Percentiles rank a stretch among this genome's conserved stretches.
These are phyloP conservation scores for Rhizodiscina lignyota DNA, from an alignment of 495 filamentous ascomycete genomes.

Conservation along the genomic window DNA sequence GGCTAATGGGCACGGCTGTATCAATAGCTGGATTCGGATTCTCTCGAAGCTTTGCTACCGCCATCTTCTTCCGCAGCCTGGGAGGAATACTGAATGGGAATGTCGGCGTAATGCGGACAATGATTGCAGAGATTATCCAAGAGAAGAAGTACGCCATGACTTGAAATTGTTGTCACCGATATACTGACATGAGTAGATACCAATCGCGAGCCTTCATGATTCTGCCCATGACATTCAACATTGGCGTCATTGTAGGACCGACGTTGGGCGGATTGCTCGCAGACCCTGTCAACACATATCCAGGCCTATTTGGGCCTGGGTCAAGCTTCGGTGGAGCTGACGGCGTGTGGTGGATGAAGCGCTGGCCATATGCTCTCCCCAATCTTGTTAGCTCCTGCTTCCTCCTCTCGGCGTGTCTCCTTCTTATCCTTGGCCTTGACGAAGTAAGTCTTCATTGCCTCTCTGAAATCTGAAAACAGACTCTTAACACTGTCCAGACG, in stretches of 20 bases:
- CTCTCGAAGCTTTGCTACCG: slow-evolving; percentile 51
- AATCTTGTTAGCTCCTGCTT: slow-evolving; percentile 59
- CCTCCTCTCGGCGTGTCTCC: slow-evolving; percentile 34
- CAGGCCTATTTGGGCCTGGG: slow-evolving; percentile 44
- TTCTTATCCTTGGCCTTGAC: slow-evolving; percentile 50
- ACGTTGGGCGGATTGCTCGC: slow-evolving; percentile 49
- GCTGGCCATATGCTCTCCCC: slow-evolving; percentile 58
- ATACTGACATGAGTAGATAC: slow-evolving; percentile 24
- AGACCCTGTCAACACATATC: slow-evolving; percentile 49
- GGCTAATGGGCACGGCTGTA: slow-evolving; percentile 51
- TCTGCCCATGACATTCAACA: slow-evolving; percentile 69
- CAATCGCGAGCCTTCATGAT: slow-evolving; percentile 64
- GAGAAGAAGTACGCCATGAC: slow-evolving; percentile 32
- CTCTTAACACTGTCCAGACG: slow-evolving; percentile 23
- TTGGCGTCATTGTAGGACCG: slow-evolving; percentile 33
- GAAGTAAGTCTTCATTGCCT: no score
- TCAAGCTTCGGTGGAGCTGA: slow-evolving; percentile 31
- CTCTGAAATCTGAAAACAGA: slow-evolving; percentile 10
- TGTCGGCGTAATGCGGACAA: slow-evolving; percentile 64
- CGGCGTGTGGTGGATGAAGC: slow-evolving; percentile 46
- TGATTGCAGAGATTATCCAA: slow-evolving; percentile 63
- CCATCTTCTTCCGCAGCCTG: slow-evolving; percentile 53
- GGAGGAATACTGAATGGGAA: slow-evolving; percentile 65
- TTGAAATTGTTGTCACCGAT: neutral
- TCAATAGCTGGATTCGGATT: slow-evolving; percentile 73